A percentile compares a stretch with the other conserved stretches of the same genome.
Evolutionary conservation across 257 asterid genomes (phyloP).

Genomic region (Plantago major): DNA sequence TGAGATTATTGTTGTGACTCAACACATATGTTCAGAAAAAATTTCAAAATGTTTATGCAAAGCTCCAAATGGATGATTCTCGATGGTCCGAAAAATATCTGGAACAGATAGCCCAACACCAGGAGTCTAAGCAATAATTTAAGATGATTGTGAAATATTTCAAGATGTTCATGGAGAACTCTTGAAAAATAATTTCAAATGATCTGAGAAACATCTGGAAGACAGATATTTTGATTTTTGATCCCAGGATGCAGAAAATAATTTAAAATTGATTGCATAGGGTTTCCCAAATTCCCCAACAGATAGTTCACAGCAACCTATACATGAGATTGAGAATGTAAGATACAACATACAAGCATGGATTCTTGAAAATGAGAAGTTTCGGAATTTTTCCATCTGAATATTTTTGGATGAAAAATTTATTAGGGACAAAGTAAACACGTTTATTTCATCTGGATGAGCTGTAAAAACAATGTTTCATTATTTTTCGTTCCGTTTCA

Average conservation of each 20-base stretch:
- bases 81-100: too few species aligned
- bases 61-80: too few species aligned
- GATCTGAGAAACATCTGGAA: background rate
- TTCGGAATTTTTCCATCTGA: background rate
- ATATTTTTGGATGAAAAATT: too few species aligned
- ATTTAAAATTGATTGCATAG: background rate
- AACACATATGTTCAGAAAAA: too few species aligned
- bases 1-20: too few species aligned
- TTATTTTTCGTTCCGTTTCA: too few species aligned
- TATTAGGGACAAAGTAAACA: too few species aligned
- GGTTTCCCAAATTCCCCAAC: constrained; percentile 48
- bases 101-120: too few species aligned
- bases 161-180: background rate
- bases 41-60: too few species aligned
- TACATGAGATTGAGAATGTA: background rate
- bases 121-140: background rate
- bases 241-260: constrained; percentile 1
- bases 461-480: too few species aligned
- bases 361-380: background rate
- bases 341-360: background rate
- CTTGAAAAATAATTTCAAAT: background rate
- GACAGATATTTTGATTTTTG: background rate
- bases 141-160: background rate
- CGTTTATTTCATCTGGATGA: too few species aligned
- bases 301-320: constrained; percentile 69